A percentile compares a stretch with the other conserved stretches of the same genome.
Conservation (phyloP, 148 eudicot genomes). For the Silene conica region DNA sequence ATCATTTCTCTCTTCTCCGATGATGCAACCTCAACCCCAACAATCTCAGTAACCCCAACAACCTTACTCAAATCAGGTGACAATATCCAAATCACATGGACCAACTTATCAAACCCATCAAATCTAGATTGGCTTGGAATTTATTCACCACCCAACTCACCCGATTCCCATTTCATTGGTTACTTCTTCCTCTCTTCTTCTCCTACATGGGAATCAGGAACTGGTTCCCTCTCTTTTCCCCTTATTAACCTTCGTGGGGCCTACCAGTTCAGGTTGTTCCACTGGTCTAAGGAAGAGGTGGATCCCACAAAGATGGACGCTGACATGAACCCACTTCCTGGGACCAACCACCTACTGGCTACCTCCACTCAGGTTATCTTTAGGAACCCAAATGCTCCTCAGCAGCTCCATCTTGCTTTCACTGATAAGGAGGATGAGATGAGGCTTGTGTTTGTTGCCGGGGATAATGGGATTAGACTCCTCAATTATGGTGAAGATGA, state of each 20-base stretch:
- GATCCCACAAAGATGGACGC: constrained; percentile 49
- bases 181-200: constrained; percentile 54
- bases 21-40: constrained; percentile 13
- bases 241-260: constrained; percentile 59
- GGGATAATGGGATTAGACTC: constrained; percentile 50
- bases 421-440: constrained; percentile 63
- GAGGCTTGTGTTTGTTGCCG: constrained; percentile 75
- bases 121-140: constrained; percentile 83
- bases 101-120: constrained; percentile 52
- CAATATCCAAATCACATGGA: constrained; percentile 53
- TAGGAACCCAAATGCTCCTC: constrained; percentile 58
- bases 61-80: constrained; percentile 58
- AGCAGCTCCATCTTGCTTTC: constrained; percentile 76
- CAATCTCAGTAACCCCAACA: constrained; percentile 41
- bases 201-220: constrained; percentile 60
- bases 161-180: constrained; percentile 61
- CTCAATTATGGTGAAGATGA: constrained; percentile 60
- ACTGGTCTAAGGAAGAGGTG: constrained; percentile 33
- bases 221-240: constrained; percentile 65
- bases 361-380: constrained; percentile 44
- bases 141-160: constrained; percentile 70
- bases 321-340: constrained; percentile 82
- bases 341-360: constrained; percentile 53
- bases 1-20: too few species aligned
- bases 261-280: constrained; percentile 81